A percentile compares a stretch with the other conserved stretches of the same genome.
Conservation (phyloP, 1,284 basidiomycete genomes). For the Irpex sp. region DNA sequence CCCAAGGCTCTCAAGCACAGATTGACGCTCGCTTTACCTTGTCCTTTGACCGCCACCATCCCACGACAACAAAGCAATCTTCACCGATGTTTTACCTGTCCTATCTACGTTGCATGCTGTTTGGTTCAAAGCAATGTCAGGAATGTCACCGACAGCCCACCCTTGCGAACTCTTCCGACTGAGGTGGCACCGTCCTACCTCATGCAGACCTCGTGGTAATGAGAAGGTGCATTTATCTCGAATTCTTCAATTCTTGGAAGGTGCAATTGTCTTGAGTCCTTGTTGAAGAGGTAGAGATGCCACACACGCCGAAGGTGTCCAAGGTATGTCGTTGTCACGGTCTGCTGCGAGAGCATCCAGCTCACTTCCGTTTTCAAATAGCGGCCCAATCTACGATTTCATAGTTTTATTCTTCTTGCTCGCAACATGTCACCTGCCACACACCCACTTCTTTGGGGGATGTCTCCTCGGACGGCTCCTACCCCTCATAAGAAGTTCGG, state of each 20-base stretch:
- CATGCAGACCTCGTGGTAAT: neutral
- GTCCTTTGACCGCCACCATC: conserved; percentile 2
- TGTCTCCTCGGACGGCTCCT: neutral
- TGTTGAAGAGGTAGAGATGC: too few species aligned
- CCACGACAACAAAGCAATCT: neutral
- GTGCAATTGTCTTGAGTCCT: too few species aligned
- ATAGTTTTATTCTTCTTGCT: neutral
- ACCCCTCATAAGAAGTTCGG: neutral
- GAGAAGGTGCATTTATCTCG: neutral
- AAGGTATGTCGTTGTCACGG: too few species aligned
- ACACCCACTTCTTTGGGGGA: neutral
- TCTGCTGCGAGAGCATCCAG: too few species aligned
- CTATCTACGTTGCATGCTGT: neutral
- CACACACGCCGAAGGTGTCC: too few species aligned
- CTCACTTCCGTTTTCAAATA: too few species aligned
- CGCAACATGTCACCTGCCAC: neutral
- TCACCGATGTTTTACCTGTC: neutral
- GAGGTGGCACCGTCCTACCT: neutral
- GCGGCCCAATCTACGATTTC: neutral
- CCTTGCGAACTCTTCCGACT: neutral
- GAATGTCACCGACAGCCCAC: neutral
- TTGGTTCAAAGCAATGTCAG: neutral
- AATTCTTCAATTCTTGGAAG: neutral
- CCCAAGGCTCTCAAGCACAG: neutral
- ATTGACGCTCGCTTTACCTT: neutral